phyloP scores from a whole-genome alignment of 2,329 filamentous ascomycete species.

The Polytolypa hystricis region DNA sequence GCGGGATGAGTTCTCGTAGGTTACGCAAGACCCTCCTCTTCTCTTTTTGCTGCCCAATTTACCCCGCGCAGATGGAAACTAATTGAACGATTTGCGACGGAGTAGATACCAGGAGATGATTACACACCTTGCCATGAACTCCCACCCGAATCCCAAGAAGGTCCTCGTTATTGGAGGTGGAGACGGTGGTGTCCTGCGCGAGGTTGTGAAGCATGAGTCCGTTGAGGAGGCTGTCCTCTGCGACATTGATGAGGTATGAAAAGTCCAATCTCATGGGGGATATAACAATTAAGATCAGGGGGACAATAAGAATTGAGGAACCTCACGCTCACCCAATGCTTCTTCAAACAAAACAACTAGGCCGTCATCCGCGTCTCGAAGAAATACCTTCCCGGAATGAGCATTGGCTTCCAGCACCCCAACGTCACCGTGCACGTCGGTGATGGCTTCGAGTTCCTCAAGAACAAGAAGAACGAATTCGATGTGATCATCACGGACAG shows the following conservation, averaged over 20 bases:
- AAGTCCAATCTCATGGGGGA: background rate
- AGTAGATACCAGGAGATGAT: conserved; percentile 96
- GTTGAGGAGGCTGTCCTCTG: conserved; percentile 94
- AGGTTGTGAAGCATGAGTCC: conserved; percentile 97
- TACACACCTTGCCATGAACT: conserved; percentile 95
- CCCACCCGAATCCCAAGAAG: conserved; percentile 95
- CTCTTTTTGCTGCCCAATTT: too few relatives aligned
- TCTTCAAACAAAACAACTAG: conserved; percentile 36
- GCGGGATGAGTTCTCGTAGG: conserved; percentile 88
- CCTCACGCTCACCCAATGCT: background rate
- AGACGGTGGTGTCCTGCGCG: conserved; percentile 92
- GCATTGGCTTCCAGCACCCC: conserved; percentile 83
- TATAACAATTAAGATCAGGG: background rate
- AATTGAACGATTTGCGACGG: background rate
- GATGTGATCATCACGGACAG: conserved; percentile 99
- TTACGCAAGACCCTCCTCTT: too few relatives aligned
- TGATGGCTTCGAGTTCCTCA: conserved; percentile 97
- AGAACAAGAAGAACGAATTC: conserved; percentile 92
- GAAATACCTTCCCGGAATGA: conserved; percentile 92
- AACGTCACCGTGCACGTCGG: conserved; percentile 87
- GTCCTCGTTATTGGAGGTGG: conserved; percentile 97
- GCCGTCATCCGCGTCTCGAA: conserved; percentile 97
- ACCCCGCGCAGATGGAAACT: too few relatives aligned
- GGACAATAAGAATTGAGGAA: background rate
- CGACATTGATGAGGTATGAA: conserved; percentile 82